Evolutionary conservation across 1,139 yeast genomes (phyloP), one percentile per base, ranked within the genome.

Genomic region (Hansenula anomala): DNA sequence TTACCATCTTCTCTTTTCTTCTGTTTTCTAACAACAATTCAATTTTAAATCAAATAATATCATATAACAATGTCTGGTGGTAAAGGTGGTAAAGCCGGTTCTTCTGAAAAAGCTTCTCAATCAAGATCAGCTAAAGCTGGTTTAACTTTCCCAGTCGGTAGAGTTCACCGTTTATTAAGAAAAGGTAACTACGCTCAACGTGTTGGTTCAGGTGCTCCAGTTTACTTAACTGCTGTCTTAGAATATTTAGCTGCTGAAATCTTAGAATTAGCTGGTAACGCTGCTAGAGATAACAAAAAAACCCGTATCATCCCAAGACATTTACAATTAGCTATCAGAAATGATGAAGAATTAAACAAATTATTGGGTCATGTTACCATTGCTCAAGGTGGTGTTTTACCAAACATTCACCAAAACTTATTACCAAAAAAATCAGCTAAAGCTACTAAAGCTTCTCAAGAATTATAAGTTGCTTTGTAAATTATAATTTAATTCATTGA

Each of bases 171-270:
- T 77, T 79, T 89, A 61, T 75, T 90, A 62, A 87, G 96, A 80
- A 89, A 86, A 74, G 97, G 97, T 64, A 90, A 90, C 82, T 90
- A 90, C 75, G 97, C 97, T 59, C 97, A 90, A 77, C 86, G 97
- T 79, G 84, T 90, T 60, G 97, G 97, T 80, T 90, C 97, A 55
- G 97, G 96, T 78, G 95, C 95, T 58, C 94, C 94, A 69, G 94
- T 90, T 52, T 90, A 89, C 73, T 76, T 90, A 58, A 92, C 97
- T 54, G 95, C 97, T 36, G 97, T 90, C 44, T 80, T 90, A 58
- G 97, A 90, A 71, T 90, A 90, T 67, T 77, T 90, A 63, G 90
- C 97, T 55, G 97, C 97, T 52, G 97, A 90, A 80, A 89, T 90
- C 52, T 78, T 90, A 58, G 97, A 90, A 74, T 81, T 90, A 74